Percentiles rank a stretch among this genome's conserved stretches.
These are phyloP conservation scores for Epichloe gansuensis DNA, from an alignment of 2,329 filamentous ascomycete genomes.

Conservation along the genomic window DNA sequence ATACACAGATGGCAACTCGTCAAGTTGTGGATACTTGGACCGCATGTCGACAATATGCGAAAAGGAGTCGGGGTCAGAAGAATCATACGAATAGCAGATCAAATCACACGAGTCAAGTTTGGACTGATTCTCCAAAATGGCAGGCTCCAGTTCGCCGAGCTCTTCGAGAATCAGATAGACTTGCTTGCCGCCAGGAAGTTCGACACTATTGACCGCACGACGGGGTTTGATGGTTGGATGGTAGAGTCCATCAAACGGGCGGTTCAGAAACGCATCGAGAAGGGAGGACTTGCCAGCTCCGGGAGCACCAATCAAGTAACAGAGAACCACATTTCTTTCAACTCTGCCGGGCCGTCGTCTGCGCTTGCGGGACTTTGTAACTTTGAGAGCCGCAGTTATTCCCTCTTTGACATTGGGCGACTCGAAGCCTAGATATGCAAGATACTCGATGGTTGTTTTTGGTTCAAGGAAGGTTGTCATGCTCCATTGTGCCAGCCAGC, in stretches of 20 bases:
- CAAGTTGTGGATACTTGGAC: constrained; percentile 66
- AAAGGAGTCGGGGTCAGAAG: constrained; percentile 91
- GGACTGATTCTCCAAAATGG: constrained; percentile 79
- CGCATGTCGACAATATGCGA: constrained; percentile 77
- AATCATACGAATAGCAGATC: constrained; percentile 92
- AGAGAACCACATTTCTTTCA: constrained; percentile 86
- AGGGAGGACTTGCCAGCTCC: constrained; percentile 85
- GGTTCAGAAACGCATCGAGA: constrained; percentile 80
- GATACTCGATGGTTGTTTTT: constrained; percentile 87
- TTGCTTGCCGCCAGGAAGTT: constrained; percentile 89
- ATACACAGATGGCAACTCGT: constrained; percentile 83
- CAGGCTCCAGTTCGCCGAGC: constrained; percentile 87
- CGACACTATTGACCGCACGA: constrained; percentile 89
- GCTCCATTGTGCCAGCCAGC: constrained; percentile 97
- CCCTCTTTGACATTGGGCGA: constrained; percentile 61
- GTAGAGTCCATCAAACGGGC: constrained; percentile 73
- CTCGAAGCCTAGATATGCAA: constrained; percentile 93
- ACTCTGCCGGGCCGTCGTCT: constrained; percentile 71
- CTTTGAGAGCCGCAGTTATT: constrained; percentile 73
- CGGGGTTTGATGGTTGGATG: constrained; percentile 91
- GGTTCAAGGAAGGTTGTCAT: constrained; percentile 98
- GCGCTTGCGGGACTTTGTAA: constrained; percentile 83
- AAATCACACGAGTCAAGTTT: constrained; percentile 90
- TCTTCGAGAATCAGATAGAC: constrained; percentile 94
- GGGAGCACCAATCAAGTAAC: constrained; percentile 78